phyloP scores from a whole-genome alignment of 1,284 basidiomycete genomes.

The Ganoderma lucidum region DNA sequence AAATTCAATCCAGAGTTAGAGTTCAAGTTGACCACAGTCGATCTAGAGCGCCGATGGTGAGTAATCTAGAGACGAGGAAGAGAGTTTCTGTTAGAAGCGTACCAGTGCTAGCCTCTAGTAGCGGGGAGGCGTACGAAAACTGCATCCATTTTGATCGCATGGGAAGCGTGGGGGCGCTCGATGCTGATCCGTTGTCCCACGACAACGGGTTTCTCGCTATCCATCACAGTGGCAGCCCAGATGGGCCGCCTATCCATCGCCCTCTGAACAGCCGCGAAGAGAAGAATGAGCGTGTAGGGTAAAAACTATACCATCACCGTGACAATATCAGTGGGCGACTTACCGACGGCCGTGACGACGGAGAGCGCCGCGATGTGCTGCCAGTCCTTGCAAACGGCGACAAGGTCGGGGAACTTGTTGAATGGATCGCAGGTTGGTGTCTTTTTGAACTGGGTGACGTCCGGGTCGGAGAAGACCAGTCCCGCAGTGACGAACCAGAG shows the following conservation, averaged over 20 bases:
- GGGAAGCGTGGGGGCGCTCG: not conserved
- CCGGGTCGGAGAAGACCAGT: not conserved
- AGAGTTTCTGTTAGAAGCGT: not conserved
- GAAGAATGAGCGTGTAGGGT: constrained; percentile 2
- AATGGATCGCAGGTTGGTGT: not conserved
- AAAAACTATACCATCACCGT: constrained; percentile 1
- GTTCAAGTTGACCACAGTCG: not conserved
- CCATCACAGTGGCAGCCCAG: constrained; percentile 1
- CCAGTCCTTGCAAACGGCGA: constrained; percentile 10
- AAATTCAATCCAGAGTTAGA: not conserved
- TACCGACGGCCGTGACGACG: constrained; percentile 3
- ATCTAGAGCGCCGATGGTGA: not conserved
- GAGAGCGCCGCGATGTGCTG: constrained; percentile 10
- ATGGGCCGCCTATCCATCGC: not conserved
- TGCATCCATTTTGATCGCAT: not conserved
- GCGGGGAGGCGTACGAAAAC: not conserved
- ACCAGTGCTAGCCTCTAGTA: not conserved
- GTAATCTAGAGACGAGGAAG: not conserved
- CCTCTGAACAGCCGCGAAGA: not conserved
- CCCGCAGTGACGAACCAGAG: constrained; percentile 12
- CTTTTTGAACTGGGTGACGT: not conserved
- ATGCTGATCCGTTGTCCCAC: not conserved
- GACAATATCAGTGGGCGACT: not conserved
- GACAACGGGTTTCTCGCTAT: not conserved
- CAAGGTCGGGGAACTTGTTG: not conserved